Conservation (phyloP, 2,329 filamentous ascomycete genomes). For the Alternaria metachromatica region DNA sequence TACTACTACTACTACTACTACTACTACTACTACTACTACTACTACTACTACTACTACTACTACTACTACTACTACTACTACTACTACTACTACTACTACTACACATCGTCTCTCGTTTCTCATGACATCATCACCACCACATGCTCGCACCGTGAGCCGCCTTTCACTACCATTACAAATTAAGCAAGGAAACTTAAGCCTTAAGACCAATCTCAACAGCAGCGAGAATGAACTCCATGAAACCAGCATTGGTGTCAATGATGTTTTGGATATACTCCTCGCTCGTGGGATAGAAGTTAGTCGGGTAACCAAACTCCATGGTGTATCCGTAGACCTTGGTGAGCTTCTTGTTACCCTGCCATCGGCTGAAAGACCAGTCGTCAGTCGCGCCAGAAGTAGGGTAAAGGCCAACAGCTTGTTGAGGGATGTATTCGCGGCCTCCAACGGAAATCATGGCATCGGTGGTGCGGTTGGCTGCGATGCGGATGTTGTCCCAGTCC, state of each 20-base stretch:
- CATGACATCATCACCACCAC: constrained; percentile 1
- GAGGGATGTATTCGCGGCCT: constrained; percentile 39
- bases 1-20: no score
- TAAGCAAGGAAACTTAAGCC: constrained; percentile 2
- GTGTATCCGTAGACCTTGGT: constrained; percentile 53
- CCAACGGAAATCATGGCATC: constrained; percentile 46
- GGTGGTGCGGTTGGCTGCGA: constrained; percentile 42
- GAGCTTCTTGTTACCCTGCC: constrained; percentile 43
- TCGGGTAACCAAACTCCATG: constrained; percentile 51
- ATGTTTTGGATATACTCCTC: constrained; percentile 52
- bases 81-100: neutral
- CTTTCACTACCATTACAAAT: neutral
- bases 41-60: no score
- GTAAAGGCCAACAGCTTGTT: constrained; percentile 49
- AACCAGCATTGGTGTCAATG: constrained; percentile 51
- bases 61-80: no score
- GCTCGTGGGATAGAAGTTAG: constrained; percentile 51
- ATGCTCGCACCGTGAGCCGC: neutral
- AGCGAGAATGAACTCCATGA: constrained; percentile 51
- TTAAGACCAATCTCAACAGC: constrained; percentile 44
- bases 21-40: no score
- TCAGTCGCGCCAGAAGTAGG: constrained; percentile 48
- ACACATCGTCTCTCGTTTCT: constrained; percentile 2
- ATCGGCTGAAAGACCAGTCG: constrained; percentile 49
- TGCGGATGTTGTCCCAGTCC: constrained; percentile 43